Percentiles rank a stretch among this genome's conserved stretches.
Conservation (phyloP, 768 basidiomycete species). For the Boletus eberwhitei region DNA sequence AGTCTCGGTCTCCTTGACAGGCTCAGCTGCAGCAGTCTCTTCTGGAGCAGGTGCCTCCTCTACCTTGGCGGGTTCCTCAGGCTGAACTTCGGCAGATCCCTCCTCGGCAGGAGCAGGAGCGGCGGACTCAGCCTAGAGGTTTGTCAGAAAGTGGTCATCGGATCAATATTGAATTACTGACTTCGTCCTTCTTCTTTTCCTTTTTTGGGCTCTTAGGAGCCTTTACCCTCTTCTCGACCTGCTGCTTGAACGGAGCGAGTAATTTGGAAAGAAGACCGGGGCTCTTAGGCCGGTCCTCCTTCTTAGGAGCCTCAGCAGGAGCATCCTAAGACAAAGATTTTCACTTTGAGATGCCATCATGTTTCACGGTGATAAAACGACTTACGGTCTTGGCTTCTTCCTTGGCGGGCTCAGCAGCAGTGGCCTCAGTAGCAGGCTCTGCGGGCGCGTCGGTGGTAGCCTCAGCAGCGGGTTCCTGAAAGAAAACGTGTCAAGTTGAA, state of each 20-base stretch:
- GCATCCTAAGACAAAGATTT: conserved; percentile 27
- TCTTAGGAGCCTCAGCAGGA: conserved; percentile 53
- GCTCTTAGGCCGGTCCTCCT: conserved; percentile 80
- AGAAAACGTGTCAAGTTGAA: not conserved
- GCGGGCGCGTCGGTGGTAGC: conserved; percentile 19
- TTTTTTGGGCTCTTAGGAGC: conserved; percentile 77
- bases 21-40: conserved; percentile 42
- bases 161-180: conserved; percentile 24
- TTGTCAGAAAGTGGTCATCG: not conserved
- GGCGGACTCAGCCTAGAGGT: conserved; percentile 29
- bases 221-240: conserved; percentile 55
- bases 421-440: conserved; percentile 29
- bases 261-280: conserved; percentile 74
- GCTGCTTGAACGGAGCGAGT: conserved; percentile 69
- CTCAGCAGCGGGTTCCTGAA: conserved; percentile 38
- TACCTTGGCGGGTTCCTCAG: conserved; percentile 33
- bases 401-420: conserved; percentile 35
- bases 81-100: conserved; percentile 28
- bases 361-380: conserved; percentile 12
- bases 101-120: conserved; percentile 36
- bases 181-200: conserved; percentile 79
- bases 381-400: conserved; percentile 44
- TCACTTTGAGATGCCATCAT: conserved; percentile 30
- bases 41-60: conserved; percentile 42
- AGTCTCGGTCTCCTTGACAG: conserved; percentile 67